These are phyloP conservation scores for Cynara cardunculus DNA, from an alignment of 129 eudicot species.

Conservation along the genomic window DNA sequence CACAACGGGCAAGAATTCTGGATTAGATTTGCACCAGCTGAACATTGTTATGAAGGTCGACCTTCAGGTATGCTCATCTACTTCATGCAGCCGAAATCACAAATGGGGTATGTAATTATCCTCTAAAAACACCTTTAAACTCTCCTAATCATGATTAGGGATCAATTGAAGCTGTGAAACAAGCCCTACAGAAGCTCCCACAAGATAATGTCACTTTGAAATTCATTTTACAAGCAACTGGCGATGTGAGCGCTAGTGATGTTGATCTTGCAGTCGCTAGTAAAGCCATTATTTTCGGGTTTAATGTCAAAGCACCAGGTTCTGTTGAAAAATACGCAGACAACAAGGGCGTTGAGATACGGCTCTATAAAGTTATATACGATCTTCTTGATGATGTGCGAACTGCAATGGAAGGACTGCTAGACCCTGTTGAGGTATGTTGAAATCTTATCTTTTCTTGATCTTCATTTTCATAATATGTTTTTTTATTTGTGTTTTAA, in stretches of 20 bases:
- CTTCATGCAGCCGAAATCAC: not conserved
- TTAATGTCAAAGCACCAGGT: constrained; percentile 80
- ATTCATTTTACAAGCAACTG: constrained; percentile 87
- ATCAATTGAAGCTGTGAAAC: constrained; percentile 89
- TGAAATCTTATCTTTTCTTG: not conserved
- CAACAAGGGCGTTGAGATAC: constrained; percentile 75
- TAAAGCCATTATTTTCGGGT: constrained; percentile 82
- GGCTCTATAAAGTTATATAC: constrained; percentile 80
- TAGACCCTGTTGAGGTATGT: constrained; percentile 91
- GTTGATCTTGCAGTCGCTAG: constrained; percentile 92
- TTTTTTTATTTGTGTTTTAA: not conserved
- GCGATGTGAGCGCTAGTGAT: constrained; percentile 84
- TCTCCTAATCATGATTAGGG: constrained; percentile 52
- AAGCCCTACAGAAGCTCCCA: constrained; percentile 93
- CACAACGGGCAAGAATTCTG: constrained; percentile 69
- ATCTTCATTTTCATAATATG: not conserved
- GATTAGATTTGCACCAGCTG: constrained; percentile 85
- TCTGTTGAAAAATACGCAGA: constrained; percentile 82
- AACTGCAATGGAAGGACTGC: constrained; percentile 93
- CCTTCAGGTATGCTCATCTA: constrained; percentile 61
- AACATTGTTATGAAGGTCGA: constrained; percentile 83
- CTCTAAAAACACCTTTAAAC: not conserved
- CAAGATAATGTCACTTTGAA: constrained; percentile 84
- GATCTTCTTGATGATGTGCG: constrained; percentile 92
- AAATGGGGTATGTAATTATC: not conserved